Percentiles rank a stretch among this genome's conserved stretches.
phyloP scores from a whole-genome alignment of 768 basidiomycete genomes.

The Leucosporidium scottii region DNA sequence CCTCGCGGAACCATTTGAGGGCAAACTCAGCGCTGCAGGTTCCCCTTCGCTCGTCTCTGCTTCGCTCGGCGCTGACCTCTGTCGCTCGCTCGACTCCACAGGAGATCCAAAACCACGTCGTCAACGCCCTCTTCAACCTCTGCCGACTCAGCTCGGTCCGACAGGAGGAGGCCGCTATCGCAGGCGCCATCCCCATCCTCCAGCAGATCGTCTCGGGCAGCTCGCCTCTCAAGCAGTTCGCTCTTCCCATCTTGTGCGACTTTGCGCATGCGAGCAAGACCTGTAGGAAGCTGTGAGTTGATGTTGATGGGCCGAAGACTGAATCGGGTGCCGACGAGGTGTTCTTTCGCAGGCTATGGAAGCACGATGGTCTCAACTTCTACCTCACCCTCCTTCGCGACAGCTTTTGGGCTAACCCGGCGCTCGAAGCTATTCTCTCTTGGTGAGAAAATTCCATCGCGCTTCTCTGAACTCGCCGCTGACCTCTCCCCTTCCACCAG shows the following conservation, averaged over 20 bases:
- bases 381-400: slow-evolving; percentile 73
- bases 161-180: slow-evolving; percentile 94
- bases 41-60: not conserved
- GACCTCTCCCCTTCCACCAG: slow-evolving; percentile 44
- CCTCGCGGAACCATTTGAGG: slow-evolving; percentile 69
- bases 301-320: too few species aligned
- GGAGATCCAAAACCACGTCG: slow-evolving; percentile 96
- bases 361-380: slow-evolving; percentile 78
- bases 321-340: not conserved
- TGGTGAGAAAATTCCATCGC: slow-evolving; percentile 53
- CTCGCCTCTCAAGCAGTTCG: slow-evolving; percentile 94
- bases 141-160: slow-evolving; percentile 88
- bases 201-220: slow-evolving; percentile 79
- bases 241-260: slow-evolving; percentile 92
- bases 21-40: slow-evolving; percentile 67
- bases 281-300: slow-evolving; percentile 59
- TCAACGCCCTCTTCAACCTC: slow-evolving; percentile 95
- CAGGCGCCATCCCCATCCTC: slow-evolving; percentile 85
- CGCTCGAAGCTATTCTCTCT: slow-evolving; percentile 78
- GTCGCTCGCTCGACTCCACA: slow-evolving; percentile 40
- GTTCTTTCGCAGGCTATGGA: slow-evolving; percentile 48
- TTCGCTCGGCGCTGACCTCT: not conserved
- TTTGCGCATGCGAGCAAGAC: slow-evolving; percentile 91
- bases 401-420: slow-evolving; percentile 85
- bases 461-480: not conserved